Conservation (phyloP, 768 basidiomycete genomes). For the Lyophyllum semitale region DNA sequence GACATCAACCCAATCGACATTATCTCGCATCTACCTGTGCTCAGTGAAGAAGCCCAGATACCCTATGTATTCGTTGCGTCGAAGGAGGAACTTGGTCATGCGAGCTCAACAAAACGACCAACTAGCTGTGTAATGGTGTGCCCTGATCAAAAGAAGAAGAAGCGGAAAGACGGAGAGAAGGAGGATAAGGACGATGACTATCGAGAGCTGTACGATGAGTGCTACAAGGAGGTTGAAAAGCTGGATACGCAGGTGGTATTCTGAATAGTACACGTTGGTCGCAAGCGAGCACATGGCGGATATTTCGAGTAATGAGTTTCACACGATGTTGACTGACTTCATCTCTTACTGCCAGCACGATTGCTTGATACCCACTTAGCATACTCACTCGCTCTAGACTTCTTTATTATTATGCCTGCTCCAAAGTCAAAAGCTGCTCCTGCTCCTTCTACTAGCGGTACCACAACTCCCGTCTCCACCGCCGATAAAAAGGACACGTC, state of each 20-base stretch:
- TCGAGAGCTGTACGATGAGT: slow-evolving; percentile 83
- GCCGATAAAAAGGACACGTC: slow-evolving; percentile 46
- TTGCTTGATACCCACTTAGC: slow-evolving; percentile 19
- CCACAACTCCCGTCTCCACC: slow-evolving; percentile 47
- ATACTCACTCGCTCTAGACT: slow-evolving; percentile 22
- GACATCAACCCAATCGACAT: slow-evolving; percentile 99
- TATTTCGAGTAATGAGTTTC: slow-evolving; percentile 22
- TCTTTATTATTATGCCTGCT: slow-evolving; percentile 39
- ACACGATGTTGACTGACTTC: slow-evolving; percentile 21
- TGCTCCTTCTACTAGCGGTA: slow-evolving; percentile 46
- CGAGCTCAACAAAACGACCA: slow-evolving; percentile 95
- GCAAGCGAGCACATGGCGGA: slow-evolving; percentile 6
- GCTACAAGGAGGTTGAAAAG: slow-evolving; percentile 81
- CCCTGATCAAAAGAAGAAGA: slow-evolving; percentile 77
- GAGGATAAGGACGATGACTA: slow-evolving; percentile 83
- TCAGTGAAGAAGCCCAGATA: slow-evolving; percentile 91
- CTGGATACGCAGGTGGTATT: slow-evolving; percentile 73
- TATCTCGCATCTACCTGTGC: slow-evolving; percentile 92
- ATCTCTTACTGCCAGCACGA: slow-evolving; percentile 18
- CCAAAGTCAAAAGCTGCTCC: slow-evolving; percentile 57
- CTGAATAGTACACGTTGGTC: slow-evolving; percentile 31
- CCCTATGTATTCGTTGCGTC: slow-evolving; percentile 89
- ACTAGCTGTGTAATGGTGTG: slow-evolving; percentile 98
- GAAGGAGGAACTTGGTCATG: slow-evolving; percentile 94
- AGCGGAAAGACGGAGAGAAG: slow-evolving; percentile 57